Base-by-base conservation (phyloP, 352 stramenopile genomes). In the Globisporangium megalacanthum region DNA sequence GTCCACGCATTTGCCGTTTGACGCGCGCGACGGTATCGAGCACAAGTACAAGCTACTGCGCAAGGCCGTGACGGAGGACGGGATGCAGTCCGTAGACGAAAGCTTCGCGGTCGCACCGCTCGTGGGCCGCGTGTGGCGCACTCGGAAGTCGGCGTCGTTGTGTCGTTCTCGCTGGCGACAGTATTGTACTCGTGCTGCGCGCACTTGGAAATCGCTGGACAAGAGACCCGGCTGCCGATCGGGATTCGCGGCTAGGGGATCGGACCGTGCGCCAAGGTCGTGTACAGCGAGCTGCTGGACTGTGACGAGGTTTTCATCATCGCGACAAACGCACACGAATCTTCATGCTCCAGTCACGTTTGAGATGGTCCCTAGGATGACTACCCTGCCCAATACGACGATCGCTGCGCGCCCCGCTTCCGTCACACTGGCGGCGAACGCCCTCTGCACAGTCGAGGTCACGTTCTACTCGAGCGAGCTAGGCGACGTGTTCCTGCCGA, bases 301-400 rank as follows among this genome's bases (percentile, higher is more conserved):
- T 92, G 98, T 58, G 95, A 94, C 4, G 93, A 98, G 50, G 83
- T 98, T 9, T 98, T 97, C 53, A 95, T 98, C 57, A 96, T n/a
- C n/a, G 80, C 46, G 87, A 92, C 42, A 67, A 83, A 56, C 83
- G 92, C 46, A 85, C 69, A 6, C 92, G 95, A 35, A 79, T 97
- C 63, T 89, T 98, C 39, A 84, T 77, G 3, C 95, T 98, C 58
- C 82, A 96, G 58, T 87, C 10, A 69, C 83, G 17, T 93, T 86
- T 57, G 72, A 82, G 51, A 61, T 92, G 11, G 56, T 88, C 1
- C 65, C 75, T 8, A 57, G 84, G 22, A 44, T n/a, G 2, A 39
- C n/a, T 41, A 58, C 39, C 58, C 64, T 70, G 31, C 42, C 68
- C 0, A 69, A 72, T 13, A 77, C 75, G 33, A 39, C 52, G 0